phyloP scores from a whole-genome alignment of 805 yeast species.

The Yarrowia yakushimensis region DNA sequence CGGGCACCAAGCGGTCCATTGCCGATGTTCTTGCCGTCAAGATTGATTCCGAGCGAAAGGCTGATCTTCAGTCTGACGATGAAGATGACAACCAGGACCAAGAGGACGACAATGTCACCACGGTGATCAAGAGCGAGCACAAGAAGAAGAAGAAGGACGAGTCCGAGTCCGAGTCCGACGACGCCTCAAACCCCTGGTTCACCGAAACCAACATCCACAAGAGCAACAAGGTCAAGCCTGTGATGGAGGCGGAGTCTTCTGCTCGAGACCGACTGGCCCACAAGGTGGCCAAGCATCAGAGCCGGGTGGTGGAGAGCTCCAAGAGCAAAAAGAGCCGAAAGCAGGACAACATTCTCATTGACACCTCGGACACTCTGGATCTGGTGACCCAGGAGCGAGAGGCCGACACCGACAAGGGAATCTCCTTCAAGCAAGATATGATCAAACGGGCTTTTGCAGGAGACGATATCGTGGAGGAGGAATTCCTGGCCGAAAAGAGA shows the following conservation, averaged over 20 bases:
- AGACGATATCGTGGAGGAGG: slow-evolving; percentile 75
- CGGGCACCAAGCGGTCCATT: slow-evolving; percentile 48
- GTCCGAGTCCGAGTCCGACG: slow-evolving; percentile 26
- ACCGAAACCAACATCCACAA: slow-evolving; percentile 43
- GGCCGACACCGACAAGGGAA: slow-evolving; percentile 40
- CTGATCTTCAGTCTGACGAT: background rate
- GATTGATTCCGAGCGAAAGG: slow-evolving; percentile 31
- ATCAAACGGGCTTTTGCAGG: slow-evolving; percentile 95
- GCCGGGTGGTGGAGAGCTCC: slow-evolving; percentile 34
- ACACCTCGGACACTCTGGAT: slow-evolving; percentile 48
- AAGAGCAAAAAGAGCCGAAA: slow-evolving; percentile 30
- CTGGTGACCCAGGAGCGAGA: slow-evolving; percentile 45
- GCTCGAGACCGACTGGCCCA: slow-evolving; percentile 20
- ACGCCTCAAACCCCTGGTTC: slow-evolving; percentile 40
- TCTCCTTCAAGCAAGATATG: slow-evolving; percentile 72
- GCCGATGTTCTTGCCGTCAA: slow-evolving; percentile 29
- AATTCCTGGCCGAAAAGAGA: slow-evolving; percentile 75
- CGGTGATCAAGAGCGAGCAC: background rate
- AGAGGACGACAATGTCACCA: background rate
- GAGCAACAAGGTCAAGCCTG: slow-evolving; percentile 48
- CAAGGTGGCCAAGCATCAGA: slow-evolving; percentile 42
- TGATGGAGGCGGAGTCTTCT: slow-evolving; percentile 42
- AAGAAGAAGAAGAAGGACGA: background rate
- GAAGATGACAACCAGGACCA: background rate
- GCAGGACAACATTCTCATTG: slow-evolving; percentile 33